These are phyloP conservation scores for Forsythia viridissima DNA, from an alignment of 257 asterid species.

Conservation along the genomic window DNA sequence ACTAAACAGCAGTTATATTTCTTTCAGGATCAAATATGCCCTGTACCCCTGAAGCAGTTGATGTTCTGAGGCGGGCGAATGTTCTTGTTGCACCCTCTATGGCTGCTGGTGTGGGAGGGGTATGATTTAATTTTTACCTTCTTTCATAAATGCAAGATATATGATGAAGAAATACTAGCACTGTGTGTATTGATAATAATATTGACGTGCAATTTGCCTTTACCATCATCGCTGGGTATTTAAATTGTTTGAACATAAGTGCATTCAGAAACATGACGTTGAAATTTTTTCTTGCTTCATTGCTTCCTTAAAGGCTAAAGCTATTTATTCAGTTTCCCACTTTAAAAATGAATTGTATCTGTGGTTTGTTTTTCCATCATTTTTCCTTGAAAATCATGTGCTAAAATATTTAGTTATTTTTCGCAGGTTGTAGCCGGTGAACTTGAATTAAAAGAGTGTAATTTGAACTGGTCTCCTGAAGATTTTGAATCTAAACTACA, in stretches of 20 bases:
- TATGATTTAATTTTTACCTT: conserved; percentile 31
- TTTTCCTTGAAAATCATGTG: conserved; percentile 6
- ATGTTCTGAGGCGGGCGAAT: conserved; percentile 78
- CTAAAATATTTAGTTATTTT: conserved; percentile 4
- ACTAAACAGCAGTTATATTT: conserved; percentile 17
- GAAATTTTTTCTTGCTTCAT: neutral
- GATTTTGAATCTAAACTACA: conserved; percentile 93
- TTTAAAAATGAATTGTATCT: conserved; percentile 1
- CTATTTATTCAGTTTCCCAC: neutral
- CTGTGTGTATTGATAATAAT: neutral
- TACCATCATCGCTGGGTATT: neutral
- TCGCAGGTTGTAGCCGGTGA: conserved; percentile 96
- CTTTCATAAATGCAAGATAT: conserved; percentile 11
- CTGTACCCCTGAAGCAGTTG: conserved; percentile 90
- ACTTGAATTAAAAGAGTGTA: conserved; percentile 91
- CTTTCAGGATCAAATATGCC: conserved; percentile 94
- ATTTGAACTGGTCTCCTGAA: conserved; percentile 91
- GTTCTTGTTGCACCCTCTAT: conserved; percentile 90
- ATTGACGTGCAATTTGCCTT: conserved; percentile 1
- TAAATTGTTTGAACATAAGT: too few species aligned
- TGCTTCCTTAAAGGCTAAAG: neutral
- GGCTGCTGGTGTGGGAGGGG: conserved; percentile 99
- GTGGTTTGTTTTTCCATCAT: conserved; percentile 13
- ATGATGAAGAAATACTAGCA: neutral
- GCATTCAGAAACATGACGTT: neutral